A percentile compares a stretch with the other conserved stretches of the same genome.
Conservation (phyloP, 495 filamentous ascomycete genomes). For the Penicillium lagena region DNA sequence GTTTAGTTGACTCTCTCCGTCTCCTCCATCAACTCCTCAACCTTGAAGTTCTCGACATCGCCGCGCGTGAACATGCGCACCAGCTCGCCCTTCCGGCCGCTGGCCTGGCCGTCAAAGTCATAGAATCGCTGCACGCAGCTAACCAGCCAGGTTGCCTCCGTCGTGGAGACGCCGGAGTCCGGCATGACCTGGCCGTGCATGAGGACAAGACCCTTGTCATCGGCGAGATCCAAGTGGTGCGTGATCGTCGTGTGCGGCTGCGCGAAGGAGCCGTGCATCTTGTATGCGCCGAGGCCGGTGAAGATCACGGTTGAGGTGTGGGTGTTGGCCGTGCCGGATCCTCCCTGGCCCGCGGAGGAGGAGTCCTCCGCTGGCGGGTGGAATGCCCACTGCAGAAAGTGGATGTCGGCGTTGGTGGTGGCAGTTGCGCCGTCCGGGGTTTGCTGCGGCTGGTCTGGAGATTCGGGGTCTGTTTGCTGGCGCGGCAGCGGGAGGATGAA, state of each 20-base stretch:
- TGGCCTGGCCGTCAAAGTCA: constrained; percentile 51
- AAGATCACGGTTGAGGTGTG: constrained; percentile 80
- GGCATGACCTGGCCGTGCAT: constrained; percentile 76
- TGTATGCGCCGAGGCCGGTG: constrained; percentile 86
- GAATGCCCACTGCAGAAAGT: constrained; percentile 62
- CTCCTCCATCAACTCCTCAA: constrained; percentile 81
- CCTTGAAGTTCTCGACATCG: constrained; percentile 62
- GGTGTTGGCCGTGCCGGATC: constrained; percentile 26
- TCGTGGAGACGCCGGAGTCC: constrained; percentile 66
- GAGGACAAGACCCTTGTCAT: constrained; percentile 68
- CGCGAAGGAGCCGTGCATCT: constrained; percentile 81
- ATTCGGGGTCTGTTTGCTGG: constrained; percentile 10
- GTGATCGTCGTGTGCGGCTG: constrained; percentile 90
- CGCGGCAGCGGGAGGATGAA: constrained; percentile 90
- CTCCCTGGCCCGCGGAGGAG: constrained; percentile 15
- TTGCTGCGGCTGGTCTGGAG: constrained; percentile 7
- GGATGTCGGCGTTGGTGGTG: constrained; percentile 34
- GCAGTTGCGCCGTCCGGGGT: constrained; percentile 22
- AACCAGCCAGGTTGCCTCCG: constrained; percentile 83
- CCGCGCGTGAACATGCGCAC: constrained; percentile 77
- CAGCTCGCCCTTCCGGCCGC: constrained; percentile 51
- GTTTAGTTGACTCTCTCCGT: constrained; percentile 56
- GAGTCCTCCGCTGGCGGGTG: constrained; percentile 79
- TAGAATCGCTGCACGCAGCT: constrained; percentile 96
- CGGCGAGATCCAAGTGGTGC: constrained; percentile 74